Conservation (phyloP, 805 yeast species). For the Candida nemodendra region DNA sequence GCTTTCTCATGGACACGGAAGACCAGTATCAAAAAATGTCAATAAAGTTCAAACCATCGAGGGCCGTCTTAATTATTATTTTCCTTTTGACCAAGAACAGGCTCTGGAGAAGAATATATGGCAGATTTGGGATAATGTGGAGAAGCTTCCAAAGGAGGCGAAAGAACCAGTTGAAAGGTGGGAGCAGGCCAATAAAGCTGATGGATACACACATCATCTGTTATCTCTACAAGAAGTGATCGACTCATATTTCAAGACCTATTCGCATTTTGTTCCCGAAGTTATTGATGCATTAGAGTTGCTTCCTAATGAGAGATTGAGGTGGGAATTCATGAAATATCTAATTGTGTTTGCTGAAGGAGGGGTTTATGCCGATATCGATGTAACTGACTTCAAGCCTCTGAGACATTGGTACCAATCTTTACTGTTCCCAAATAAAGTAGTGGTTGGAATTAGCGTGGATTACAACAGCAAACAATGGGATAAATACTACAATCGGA, state of each 20-base stretch:
- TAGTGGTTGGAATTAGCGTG: conserved; percentile 22
- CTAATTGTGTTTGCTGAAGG: conserved; percentile 47
- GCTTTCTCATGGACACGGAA: neutral
- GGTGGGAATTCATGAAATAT: conserved; percentile 52
- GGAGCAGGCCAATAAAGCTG: conserved; percentile 11
- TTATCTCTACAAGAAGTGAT: conserved; percentile 5
- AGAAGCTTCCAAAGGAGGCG: conserved; percentile 6
- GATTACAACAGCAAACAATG: conserved; percentile 23
- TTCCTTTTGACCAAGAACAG: conserved; percentile 12
- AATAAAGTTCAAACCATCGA: conserved; percentile 13
- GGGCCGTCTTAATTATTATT: conserved; percentile 11
- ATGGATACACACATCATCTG: conserved; percentile 10
- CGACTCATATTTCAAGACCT: conserved; percentile 2
- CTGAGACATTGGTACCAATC: conserved; percentile 21
- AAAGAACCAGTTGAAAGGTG: conserved; percentile 10
- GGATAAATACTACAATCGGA: conserved; percentile 17
- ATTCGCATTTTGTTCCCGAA: conserved; percentile 37
- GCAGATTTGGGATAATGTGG: conserved; percentile 12
- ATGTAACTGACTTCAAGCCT: conserved; percentile 48
- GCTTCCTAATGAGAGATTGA: conserved; percentile 46
- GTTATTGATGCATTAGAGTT: conserved; percentile 43
- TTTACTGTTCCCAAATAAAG: conserved; percentile 5
- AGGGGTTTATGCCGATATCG: conserved; percentile 56
- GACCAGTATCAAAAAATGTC: conserved; percentile 5
- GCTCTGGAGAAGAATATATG: conserved; percentile 16